phyloP scores from a whole-genome alignment of 768 basidiomycete species.

The Auricularia cornea region DNA sequence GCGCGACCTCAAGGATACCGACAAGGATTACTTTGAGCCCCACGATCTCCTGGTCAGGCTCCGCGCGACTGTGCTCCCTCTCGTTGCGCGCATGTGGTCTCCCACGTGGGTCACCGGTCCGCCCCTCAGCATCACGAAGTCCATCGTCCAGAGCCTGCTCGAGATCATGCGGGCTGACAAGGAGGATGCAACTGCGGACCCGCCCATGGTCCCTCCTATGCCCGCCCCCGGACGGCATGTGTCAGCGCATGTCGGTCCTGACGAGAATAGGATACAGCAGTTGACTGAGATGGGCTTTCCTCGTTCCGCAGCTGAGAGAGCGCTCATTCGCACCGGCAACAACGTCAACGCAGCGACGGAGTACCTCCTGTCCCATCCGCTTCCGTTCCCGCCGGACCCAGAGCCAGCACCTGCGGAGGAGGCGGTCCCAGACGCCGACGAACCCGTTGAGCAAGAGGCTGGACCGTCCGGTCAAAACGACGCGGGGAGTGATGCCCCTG shows the following conservation, averaged over 20 bases:
- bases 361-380: slow-evolving; percentile 72
- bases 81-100: slow-evolving; percentile 67
- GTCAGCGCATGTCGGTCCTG: slow-evolving; percentile 39
- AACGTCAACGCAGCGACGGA: slow-evolving; percentile 87
- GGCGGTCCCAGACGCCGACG: slow-evolving; percentile 16
- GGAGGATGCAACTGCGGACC: slow-evolving; percentile 46
- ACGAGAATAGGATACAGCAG: slow-evolving; percentile 72
- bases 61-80: slow-evolving; percentile 59
- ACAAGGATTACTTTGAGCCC: slow-evolving; percentile 74
- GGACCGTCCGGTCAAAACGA: slow-evolving; percentile 3
- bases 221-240: slow-evolving; percentile 25
- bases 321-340: slow-evolving; percentile 76
- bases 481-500: slow-evolving; percentile 9
- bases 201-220: slow-evolving; percentile 14
- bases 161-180: slow-evolving; percentile 76
- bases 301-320: slow-evolving; percentile 76
- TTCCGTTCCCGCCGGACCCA: slow-evolving; percentile 64
- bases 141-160: slow-evolving; percentile 67
- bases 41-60: slow-evolving; percentile 81
- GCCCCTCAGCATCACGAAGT: slow-evolving; percentile 65
- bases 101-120: slow-evolving; percentile 72
- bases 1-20: slow-evolving; percentile 70
- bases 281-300: slow-evolving; percentile 97
- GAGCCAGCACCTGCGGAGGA: slow-evolving; percentile 22
- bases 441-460: slow-evolving; percentile 2